phyloP scores from a whole-genome alignment of 345 rosid genomes.

The Eucalyptus guilfoylei region DNA sequence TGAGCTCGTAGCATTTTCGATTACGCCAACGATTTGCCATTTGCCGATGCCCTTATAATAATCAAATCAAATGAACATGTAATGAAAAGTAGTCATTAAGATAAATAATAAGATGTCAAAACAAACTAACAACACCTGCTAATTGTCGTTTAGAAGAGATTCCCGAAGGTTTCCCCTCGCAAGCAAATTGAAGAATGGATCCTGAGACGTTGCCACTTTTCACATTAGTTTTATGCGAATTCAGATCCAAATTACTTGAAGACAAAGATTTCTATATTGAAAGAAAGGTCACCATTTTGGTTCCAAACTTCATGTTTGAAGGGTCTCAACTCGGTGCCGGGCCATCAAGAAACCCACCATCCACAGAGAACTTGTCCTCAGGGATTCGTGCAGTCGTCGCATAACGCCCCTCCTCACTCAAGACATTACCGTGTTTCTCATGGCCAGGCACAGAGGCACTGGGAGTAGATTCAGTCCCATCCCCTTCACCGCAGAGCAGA shows the following conservation, averaged over 20 bases:
- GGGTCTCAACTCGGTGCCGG: background rate
- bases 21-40: no score
- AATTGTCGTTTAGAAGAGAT: constrained; percentile 6
- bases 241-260: constrained; percentile 6
- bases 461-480: background rate
- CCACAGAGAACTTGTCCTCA: no score
- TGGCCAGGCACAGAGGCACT: background rate
- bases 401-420: background rate
- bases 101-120: background rate
- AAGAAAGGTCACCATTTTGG: constrained; percentile 46
- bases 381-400: no score
- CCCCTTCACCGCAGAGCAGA: background rate
- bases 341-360: no score
- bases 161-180: constrained; percentile 19
- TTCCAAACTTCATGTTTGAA: background rate
- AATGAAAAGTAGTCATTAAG: background rate
- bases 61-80: background rate
- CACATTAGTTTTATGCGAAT: background rate
- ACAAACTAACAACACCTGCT: background rate
- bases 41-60: no score
- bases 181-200: constrained; percentile 25
- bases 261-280: constrained; percentile 32
- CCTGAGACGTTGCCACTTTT: constrained; percentile 4
- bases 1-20: no score
- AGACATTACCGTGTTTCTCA: background rate